Evolutionary conservation across 23 red algal species (phyloP), one percentile per base, ranked within the genome.

Genomic region (Agarophyton chilense): DNA sequence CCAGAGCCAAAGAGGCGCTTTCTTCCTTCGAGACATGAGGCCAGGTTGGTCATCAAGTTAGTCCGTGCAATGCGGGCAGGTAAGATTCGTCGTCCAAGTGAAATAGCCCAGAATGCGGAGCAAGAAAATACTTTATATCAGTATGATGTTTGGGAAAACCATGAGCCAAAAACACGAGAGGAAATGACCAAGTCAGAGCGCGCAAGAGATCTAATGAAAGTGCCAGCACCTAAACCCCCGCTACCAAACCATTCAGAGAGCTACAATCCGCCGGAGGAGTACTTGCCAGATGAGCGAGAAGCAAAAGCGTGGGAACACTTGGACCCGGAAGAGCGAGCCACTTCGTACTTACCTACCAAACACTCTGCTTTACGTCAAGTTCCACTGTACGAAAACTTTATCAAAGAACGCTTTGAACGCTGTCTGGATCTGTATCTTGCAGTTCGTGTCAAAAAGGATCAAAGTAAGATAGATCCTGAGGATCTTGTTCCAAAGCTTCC

Each of bases 351-450:
- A n/a, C 93, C 96, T 43, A 19, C 76, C 12, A 72, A 81, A 49
- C 89, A 95, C 43, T 70, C 62, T 17, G 72, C 92, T 35, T 72
- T 98, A 44, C 89, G 96, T 38, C 79, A 95, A 54, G 96, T 98
- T 58, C 96, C 96, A 0, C 46, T 81, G 21, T 98, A 98, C 63
- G 78, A 70, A 5, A 58, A 63, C 21, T 84, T 87, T 74, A 38
- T 98, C 62, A 62, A 80, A 19, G 96, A 98, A 42, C 92, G 90
- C 19, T 98, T 95, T 79, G 89, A 98, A 64, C 92, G 96, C 52
- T 98, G 96, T 62, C 56, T 98, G 16, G 96, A 98, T 79, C 86
- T 98, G 18, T 98, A 98, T 29, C 75, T 94, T 36, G 92, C 92
- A 10, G 86, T 91, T 35, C 83, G 96, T 14, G 83, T 95, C 28